Evolutionary conservation across 2,329 filamentous ascomycete genomes (phyloP), one percentile per base, ranked within the genome.

Genomic region (Ascochyta lentis): DNA sequence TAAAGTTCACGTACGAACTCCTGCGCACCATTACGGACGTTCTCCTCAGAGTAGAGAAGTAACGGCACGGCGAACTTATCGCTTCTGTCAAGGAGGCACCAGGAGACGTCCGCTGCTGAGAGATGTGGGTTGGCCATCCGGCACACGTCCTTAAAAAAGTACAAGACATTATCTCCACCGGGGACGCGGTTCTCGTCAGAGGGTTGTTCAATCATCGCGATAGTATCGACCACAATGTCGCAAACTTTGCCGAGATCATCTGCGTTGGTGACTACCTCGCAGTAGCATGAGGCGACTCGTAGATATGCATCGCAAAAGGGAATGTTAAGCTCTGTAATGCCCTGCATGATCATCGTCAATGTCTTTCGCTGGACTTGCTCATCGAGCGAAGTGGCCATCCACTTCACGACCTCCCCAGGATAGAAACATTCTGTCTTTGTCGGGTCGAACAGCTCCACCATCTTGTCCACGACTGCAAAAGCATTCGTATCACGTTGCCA

Each of bases 381-480:
- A 7, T 71, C 62, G 12, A 49, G 22, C 15, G 65, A 64, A 31
- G 60, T 47, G 13, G 73, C 60, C 64, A 76, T 68, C 60, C 63
- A 64, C 42, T 66, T 73, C 35, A 76, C 49, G 9, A 76, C 62
- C 23, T 73, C 67, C 12, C 72, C 72, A 29, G 74, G 74, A 55
- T 71, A 74, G 41, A 69, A 72, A 16, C 62, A 39, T 7, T 71
- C 69, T 2, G 65, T 60, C 49, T 69, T 74, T 19, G 64, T 52
- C 2, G 46, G 39, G 38, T 76, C 73, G 33, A 74, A 76, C 5
- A 61, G 34, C 49, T 76, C 74, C 26, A 75, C 53, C 48, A 74
- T 69, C 46, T 68, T 74, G 47, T 76, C 73, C 16, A 76, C 46
- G n/a, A 70, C 65, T 22, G 68, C 67, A 16, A 68, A 64, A 4